Conservation (phyloP, 371 early-diverging fungal genomes). For the Nematocida major region DNA sequence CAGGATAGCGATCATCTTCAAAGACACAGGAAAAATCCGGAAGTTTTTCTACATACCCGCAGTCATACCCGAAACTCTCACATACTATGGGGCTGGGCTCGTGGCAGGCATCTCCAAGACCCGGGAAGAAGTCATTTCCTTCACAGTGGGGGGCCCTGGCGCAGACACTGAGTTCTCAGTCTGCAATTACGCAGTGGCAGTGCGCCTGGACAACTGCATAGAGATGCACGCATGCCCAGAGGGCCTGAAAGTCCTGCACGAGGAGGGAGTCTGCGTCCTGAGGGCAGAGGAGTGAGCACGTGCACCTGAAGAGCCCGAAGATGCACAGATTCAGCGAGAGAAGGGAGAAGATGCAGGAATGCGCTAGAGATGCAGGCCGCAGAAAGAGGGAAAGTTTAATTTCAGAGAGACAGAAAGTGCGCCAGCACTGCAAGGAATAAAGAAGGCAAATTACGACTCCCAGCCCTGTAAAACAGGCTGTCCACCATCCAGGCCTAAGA, state of each 20-base stretch:
- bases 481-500: too few relatives aligned
- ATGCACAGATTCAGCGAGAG: too few relatives aligned
- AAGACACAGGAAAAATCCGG: not conserved
- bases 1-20: not conserved
- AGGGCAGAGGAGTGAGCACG: too few relatives aligned
- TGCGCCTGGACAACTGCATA: not conserved
- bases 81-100: not conserved
- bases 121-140: slow-evolving; percentile 35
- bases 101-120: slow-evolving; percentile 26
- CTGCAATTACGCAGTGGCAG: slow-evolving; percentile 6
- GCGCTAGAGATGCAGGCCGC: too few relatives aligned
- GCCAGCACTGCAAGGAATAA: too few relatives aligned
- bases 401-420: too few relatives aligned
- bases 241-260: not conserved
- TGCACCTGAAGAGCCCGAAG: too few relatives aligned
- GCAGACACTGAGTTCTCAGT: slow-evolving; percentile 31
- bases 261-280: slow-evolving; percentile 1
- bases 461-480: too few relatives aligned
- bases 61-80: slow-evolving; percentile 8
- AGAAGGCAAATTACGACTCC: too few relatives aligned
- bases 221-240: not conserved
- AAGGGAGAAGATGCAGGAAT: too few relatives aligned
- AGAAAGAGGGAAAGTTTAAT: too few relatives aligned
- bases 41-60: slow-evolving; percentile 27
- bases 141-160: slow-evolving; percentile 34